Percentiles rank a stretch among this genome's conserved stretches.
phyloP scores from a whole-genome alignment of 2,329 filamentous ascomycete species.

The Clonostachys solani region DNA sequence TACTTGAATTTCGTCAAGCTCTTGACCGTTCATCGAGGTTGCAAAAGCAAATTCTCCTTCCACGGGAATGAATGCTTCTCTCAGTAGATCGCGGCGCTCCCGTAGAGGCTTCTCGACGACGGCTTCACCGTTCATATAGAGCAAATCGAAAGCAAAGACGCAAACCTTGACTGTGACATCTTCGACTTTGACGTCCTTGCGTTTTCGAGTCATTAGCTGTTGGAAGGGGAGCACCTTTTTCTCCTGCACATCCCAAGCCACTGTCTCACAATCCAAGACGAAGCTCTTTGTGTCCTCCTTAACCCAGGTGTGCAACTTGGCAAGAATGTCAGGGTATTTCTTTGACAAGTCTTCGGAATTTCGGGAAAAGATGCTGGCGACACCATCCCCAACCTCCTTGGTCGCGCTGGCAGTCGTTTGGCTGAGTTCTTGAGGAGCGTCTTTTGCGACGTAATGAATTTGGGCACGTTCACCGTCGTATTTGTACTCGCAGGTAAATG shows the following conservation, averaged over 20 bases:
- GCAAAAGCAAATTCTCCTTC: slow-evolving; percentile 94
- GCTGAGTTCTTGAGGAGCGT: slow-evolving; percentile 65
- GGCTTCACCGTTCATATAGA: slow-evolving; percentile 89
- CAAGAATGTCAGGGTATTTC: slow-evolving; percentile 95
- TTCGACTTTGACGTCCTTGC: slow-evolving; percentile 92
- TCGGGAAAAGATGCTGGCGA: slow-evolving; percentile 91
- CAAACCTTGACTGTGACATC: slow-evolving; percentile 97
- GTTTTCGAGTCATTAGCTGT: slow-evolving; percentile 95
- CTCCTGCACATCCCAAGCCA: slow-evolving; percentile 90
- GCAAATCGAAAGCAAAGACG: slow-evolving; percentile 91
- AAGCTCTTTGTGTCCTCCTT: slow-evolving; percentile 89
- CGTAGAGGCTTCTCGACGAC: slow-evolving; percentile 84
- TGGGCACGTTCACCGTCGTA: slow-evolving; percentile 98
- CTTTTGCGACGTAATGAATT: slow-evolving; percentile 91
- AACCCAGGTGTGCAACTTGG: slow-evolving; percentile 84
- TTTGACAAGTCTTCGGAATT: slow-evolving; percentile 97
- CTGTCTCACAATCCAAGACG: slow-evolving; percentile 96
- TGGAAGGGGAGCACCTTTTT: slow-evolving; percentile 98
- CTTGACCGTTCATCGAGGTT: slow-evolving; percentile 78
- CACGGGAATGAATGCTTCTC: slow-evolving; percentile 66
- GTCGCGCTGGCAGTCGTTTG: slow-evolving; percentile 55
- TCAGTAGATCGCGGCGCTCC: slow-evolving; percentile 74
- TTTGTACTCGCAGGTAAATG: slow-evolving; percentile 98
- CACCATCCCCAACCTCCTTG: slow-evolving; percentile 65
- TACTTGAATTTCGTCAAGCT: slow-evolving; percentile 88